A percentile compares a stretch with the other conserved stretches of the same genome.
Evolutionary conservation across 805 yeast genomes (phyloP).

Genomic region (Starmera pachycereana): DNA sequence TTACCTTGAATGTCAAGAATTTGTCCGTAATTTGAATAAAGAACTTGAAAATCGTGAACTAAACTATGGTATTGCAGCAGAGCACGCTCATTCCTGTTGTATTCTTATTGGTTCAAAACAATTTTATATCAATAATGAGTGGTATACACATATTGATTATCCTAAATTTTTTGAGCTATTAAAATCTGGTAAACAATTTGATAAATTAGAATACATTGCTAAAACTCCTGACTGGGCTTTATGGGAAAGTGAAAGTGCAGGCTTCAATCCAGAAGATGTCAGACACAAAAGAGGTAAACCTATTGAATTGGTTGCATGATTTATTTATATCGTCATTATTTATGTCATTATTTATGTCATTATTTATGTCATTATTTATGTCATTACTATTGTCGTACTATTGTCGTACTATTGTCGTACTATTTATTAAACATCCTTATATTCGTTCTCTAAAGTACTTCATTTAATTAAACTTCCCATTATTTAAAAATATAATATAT

Average conservation of each 20-base stretch:
- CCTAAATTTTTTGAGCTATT: constrained; percentile 62
- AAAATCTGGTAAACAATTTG: constrained; percentile 52
- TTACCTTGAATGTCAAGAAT: constrained; percentile 77
- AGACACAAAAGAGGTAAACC: constrained; percentile 40
- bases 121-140: constrained; percentile 58
- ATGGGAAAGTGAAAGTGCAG: constrained; percentile 78
- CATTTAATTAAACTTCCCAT: too few species aligned
- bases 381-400: too few species aligned
- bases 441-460: too few species aligned
- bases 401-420: too few species aligned
- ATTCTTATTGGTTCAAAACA: constrained; percentile 69
- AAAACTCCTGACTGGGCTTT: constrained; percentile 88
- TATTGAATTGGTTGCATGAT: background rate
- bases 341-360: background rate
- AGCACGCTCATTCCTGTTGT: constrained; percentile 93
- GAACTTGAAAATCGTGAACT: constrained; percentile 60
- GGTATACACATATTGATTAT: constrained; percentile 90
- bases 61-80: constrained; percentile 80
- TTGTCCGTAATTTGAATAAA: constrained; percentile 52
- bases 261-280: constrained; percentile 82
- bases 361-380: background rate
- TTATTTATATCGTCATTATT: background rate
- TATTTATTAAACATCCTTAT: too few species aligned
- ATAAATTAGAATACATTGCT: constrained; percentile 68
- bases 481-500: too few species aligned